Base-by-base conservation (phyloP, 345 rosid genomes). In the Linum trigynum region DNA sequence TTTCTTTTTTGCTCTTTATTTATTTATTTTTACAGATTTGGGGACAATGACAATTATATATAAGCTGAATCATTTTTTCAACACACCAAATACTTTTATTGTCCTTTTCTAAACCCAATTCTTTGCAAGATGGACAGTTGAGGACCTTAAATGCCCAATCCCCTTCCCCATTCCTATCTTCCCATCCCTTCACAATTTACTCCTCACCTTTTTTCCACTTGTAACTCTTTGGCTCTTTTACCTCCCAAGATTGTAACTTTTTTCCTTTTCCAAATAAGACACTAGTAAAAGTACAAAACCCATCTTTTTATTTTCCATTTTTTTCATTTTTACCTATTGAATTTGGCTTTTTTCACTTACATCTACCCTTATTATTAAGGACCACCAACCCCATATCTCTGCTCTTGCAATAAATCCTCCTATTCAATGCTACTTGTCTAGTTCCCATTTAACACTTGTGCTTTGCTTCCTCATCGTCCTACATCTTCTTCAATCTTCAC, bases 81-180 rank as follows among this genome's bases (percentile, higher is more conserved):
- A 58, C 16, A 50, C 61, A 41, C 41, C 67, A 62, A 66, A 72
- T 59, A 65, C 70, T 69, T 41, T 68, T 55, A 1, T 72, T 70
- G 79, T 79, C 78, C 72, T 67, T 79, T 55, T 70, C 79, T 57
- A 68, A 64, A 62, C 39, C 66, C 65, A 23, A 23, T 23, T 23
- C 32, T 23, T 6, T 65, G 58, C 12, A 64, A 67, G 57, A 68
- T 62, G 76, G 32, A 73, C 39, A 63, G 62, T 42, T 55, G 70
- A 69, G 69, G 51, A 65, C 69, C 45, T 37, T 55, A 70, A 42
- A 40, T 23, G 32, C 32, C 32, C 32, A 23, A 23, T 23, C 32
- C 32, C 32, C 32, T 23, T 23, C 32, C 32, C 32, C 32, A 23
- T 23, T 23, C 32, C 32, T 23, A 23, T 23, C 32, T 23, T 23